Percentiles rank a stretch among this genome's conserved stretches.
These are phyloP conservation scores for Fusarium bulbicola DNA, from an alignment of 2,329 filamentous ascomycete genomes.

Conservation along the genomic window DNA sequence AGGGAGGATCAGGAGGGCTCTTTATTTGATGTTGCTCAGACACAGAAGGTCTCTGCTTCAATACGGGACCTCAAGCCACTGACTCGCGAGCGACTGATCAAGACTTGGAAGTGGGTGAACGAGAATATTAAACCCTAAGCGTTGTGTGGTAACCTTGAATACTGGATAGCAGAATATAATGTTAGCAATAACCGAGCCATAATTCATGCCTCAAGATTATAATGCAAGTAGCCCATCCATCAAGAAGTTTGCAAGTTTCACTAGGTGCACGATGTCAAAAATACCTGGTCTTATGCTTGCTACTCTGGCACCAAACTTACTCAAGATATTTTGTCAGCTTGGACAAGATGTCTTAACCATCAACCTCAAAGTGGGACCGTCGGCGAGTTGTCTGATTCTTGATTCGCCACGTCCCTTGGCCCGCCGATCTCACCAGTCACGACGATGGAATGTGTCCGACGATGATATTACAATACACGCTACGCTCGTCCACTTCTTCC, in stretches of 20 bases:
- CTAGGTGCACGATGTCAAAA: accelerated
- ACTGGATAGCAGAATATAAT: accelerated
- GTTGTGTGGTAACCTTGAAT: too few relatives aligned
- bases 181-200: not conserved
- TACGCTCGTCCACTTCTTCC: not conserved
- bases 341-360: not conserved
- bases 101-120: constrained; percentile 38
- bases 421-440: not conserved
- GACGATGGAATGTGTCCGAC: not conserved
- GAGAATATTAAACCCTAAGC: not conserved
- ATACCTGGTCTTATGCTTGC: accelerated
- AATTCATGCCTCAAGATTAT: accelerated
- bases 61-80: constrained; percentile 25
- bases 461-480: not conserved
- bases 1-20: not conserved
- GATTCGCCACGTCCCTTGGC: not conserved
- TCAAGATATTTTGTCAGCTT: accelerated
- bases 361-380: not conserved
- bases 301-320: not conserved
- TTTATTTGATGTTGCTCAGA: constrained; percentile 17
- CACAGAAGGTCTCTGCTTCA: constrained; percentile 5
- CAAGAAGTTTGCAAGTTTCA: not conserved
- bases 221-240: not conserved
- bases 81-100: constrained; percentile 15
- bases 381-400: not conserved